phyloP scores from a whole-genome alignment of 345 rosid genomes.

The Melaleuca quinquenervia region DNA sequence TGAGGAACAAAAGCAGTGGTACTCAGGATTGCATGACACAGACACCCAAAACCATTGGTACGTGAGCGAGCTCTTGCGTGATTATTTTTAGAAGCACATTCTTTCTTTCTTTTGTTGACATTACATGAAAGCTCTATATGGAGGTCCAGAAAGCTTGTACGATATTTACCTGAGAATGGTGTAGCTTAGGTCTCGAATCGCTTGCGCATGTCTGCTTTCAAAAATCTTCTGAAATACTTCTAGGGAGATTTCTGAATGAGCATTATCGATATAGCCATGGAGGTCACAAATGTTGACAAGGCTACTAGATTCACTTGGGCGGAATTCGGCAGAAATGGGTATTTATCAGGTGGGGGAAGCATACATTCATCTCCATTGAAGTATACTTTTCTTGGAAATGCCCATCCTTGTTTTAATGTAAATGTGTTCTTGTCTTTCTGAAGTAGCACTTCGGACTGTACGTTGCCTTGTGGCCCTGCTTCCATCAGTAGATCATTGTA shows the following conservation, averaged over 20 bases:
- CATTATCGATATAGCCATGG: background rate
- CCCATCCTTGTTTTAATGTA: slow-evolving; percentile 89
- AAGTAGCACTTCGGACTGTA: slow-evolving; percentile 76
- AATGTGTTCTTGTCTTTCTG: slow-evolving; percentile 69
- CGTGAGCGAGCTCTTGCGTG: background rate
- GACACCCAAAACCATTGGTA: background rate
- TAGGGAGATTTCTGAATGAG: background rate
- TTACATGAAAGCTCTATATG: background rate
- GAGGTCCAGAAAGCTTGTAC: background rate
- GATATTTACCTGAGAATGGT: background rate
- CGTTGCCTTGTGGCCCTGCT: slow-evolving; percentile 79
- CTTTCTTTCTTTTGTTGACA: background rate
- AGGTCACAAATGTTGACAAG: background rate
- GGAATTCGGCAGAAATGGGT: slow-evolving; percentile 69
- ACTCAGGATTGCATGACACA: background rate
- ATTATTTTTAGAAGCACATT: background rate
- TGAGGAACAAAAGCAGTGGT: background rate
- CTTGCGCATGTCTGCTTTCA: background rate
- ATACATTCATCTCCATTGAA: slow-evolving; percentile 91
- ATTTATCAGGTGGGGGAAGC: slow-evolving; percentile 79
- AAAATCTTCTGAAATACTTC: background rate
- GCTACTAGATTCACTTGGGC: slow-evolving; percentile 7
- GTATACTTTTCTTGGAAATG: slow-evolving; percentile 77
- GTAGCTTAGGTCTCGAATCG: background rate
- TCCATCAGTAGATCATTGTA: slow-evolving; percentile 81